Percentiles rank a stretch among this genome's conserved stretches.
phyloP scores from a whole-genome alignment of 495 filamentous ascomycete genomes.

The Glarea lozoyensis region DNA sequence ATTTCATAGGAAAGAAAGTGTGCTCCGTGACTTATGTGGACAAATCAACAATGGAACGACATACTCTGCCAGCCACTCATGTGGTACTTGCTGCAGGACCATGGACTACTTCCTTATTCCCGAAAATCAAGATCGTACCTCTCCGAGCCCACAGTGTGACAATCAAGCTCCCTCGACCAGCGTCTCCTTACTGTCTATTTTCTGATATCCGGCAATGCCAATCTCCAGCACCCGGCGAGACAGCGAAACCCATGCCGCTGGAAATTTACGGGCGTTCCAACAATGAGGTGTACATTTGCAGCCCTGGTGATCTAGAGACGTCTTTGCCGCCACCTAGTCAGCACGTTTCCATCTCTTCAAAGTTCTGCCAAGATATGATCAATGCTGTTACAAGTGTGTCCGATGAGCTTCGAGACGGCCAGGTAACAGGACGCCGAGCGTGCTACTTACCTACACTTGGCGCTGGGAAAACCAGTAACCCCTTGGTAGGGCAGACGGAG shows the following conservation, averaged over 20 bases:
- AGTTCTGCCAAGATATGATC: constrained; percentile 78
- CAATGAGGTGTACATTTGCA: constrained; percentile 82
- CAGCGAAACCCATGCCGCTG: constrained; percentile 30
- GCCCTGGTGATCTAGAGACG: constrained; percentile 69
- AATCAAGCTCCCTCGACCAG: constrained; percentile 50
- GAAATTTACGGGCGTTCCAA: constrained; percentile 92
- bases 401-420: constrained; percentile 65
- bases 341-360: constrained; percentile 66
- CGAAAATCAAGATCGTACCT: constrained; percentile 64
- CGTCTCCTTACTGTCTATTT: constrained; percentile 83
- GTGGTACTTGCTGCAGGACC: constrained; percentile 80
- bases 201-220: constrained; percentile 71
- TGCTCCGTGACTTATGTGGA: constrained; percentile 68
- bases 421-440: constrained; percentile 71
- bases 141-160: constrained; percentile 86
- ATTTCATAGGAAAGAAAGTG: constrained; percentile 30
- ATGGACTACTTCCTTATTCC: constrained; percentile 70
- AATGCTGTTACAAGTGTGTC: constrained; percentile 72
- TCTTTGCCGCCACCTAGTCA: constrained; percentile 68
- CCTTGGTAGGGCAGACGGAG: constrained; percentile 66
- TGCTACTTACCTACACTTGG: constrained; percentile 74
- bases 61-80: constrained; percentile 64
- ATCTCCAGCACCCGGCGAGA: background rate
- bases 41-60: constrained; percentile 43
- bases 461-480: constrained; percentile 51